Base-by-base conservation (phyloP, 108 stramenopile species). In the Fistulifera pelliculosa region DNA sequence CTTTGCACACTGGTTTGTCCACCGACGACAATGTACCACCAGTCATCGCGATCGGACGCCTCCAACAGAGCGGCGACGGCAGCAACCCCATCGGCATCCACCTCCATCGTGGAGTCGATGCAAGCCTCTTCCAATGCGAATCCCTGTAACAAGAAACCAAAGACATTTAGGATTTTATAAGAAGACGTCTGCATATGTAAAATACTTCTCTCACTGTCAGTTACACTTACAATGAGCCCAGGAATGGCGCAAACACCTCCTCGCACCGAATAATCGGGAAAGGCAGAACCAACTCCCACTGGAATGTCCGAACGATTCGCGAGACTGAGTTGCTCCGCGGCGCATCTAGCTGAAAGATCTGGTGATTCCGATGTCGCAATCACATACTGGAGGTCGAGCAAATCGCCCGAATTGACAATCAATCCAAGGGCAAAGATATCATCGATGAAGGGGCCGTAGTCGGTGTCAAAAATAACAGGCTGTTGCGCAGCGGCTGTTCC, bases 391-490 rank as follows among this genome's bases (percentile, higher is more conserved):
- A 63, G 39, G 47, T 69, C 68, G 12, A 69, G 1, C 18, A 68
- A 31, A 47, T 69, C 68, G 22, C 23, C 16, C 23, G 68, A 63
- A 24, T 69, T 58, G 19, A 58, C 28, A 2, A 64, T 19, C 49
- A 69, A 50, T 16, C 68, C 68, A 10, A 69, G 44, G 12, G 62
- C 68, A 27, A 69, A 69, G 1, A 63, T 49, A 24, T 68, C 61
- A 56, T 68, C 67, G 24, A 68, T 58, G 26, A 68, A 68, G 1
- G 67, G 54, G 26, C 67, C 67, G 50, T 68, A 68, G 31, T 68
- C 67, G n/a, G 67, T 23, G 49, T 64, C 62, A 31, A 24, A 64
- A 24, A 64, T 64, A 1, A 48, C 6, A 1, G 62, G 62, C 31
- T 61, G 38, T 1, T 24, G 10, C 4, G 18, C 8, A 23, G 55